Evolutionary conservation across 2,329 filamentous ascomycete genomes (phyloP).

Genomic region (Epichloe amarillans): DNA sequence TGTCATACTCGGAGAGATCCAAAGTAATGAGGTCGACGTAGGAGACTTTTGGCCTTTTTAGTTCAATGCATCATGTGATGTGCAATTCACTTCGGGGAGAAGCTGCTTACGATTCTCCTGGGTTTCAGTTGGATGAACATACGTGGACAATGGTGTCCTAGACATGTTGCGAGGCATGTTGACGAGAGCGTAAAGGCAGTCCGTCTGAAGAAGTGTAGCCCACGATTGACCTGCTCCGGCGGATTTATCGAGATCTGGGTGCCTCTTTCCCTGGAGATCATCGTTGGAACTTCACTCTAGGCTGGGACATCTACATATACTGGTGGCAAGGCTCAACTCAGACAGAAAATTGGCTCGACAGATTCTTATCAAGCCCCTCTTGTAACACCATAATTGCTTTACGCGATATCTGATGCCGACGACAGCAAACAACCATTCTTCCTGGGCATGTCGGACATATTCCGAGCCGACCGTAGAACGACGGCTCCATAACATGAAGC

Average conservation of each 20-base stretch:
- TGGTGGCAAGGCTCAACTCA: neutral
- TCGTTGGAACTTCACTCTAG: neutral
- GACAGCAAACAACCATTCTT: neutral
- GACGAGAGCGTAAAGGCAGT: neutral
- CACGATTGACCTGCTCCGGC: neutral
- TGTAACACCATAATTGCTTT: neutral
- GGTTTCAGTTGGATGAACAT: neutral
- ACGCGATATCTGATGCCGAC: neutral
- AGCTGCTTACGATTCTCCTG: neutral
- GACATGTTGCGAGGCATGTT: neutral
- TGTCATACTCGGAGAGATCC: constrained; percentile 39
- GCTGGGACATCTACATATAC: neutral
- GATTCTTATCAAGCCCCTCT: neutral
- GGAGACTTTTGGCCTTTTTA: constrained; percentile 13
- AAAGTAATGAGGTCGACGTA: constrained; percentile 47
- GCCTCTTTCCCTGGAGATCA: no score
- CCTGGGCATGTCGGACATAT: neutral
- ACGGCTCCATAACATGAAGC: neutral
- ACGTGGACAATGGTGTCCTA: neutral
- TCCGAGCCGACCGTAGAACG: neutral
- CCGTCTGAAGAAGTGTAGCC: neutral
- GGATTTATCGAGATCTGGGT: no score
- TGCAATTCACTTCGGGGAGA: neutral
- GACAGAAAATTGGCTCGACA: neutral
- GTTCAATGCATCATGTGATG: no score